Percentiles rank a stretch among this genome's conserved stretches.
Evolutionary conservation across 306 rosid genomes (phyloP).

Genomic region (Rubus idaeus): DNA sequence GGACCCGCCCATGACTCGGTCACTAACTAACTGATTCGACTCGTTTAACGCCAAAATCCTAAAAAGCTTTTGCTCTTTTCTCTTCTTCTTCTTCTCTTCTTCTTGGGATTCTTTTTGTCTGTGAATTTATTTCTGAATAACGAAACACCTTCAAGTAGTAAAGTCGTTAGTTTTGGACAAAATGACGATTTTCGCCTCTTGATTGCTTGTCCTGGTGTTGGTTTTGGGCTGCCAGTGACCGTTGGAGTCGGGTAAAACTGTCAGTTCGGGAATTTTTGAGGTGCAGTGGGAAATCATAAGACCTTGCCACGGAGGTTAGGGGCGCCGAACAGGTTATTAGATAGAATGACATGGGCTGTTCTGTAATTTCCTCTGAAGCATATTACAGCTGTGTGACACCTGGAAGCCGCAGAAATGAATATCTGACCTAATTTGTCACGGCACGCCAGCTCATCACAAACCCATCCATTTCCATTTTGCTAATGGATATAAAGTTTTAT

Average conservation of each 20-base stretch:
- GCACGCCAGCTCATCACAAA: constrained; percentile 51
- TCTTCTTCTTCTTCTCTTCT: constrained; percentile 16
- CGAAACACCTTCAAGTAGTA: constrained; percentile 24
- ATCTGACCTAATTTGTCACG: constrained; percentile 21
- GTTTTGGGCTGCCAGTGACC: constrained; percentile 37
- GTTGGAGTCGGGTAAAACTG: constrained; percentile 46
- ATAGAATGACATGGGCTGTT: background rate
- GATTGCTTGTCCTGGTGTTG: background rate
- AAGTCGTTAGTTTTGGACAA: background rate
- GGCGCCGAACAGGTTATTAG: constrained; percentile 29
- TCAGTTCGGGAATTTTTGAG: background rate
- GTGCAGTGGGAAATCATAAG: background rate
- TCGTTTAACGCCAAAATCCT: background rate
- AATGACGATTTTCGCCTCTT: constrained; percentile 21
- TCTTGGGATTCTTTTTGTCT: constrained; percentile 5
- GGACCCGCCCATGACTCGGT: constrained; percentile 59
- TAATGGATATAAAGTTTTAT: background rate
- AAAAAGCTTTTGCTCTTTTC: background rate
- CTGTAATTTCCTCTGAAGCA: constrained; percentile 5
- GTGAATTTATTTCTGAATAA: constrained; percentile 32
- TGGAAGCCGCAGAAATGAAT: constrained; percentile 44
- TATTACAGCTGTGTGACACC: constrained; percentile 74
- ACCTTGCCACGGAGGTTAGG: background rate
- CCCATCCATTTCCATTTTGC: background rate
- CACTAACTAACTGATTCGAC: constrained; percentile 20